Percentiles rank a stretch among this genome's conserved stretches.
phyloP scores from a whole-genome alignment of 495 filamentous ascomycete genomes.

The Hypoxylon subgilvum region DNA sequence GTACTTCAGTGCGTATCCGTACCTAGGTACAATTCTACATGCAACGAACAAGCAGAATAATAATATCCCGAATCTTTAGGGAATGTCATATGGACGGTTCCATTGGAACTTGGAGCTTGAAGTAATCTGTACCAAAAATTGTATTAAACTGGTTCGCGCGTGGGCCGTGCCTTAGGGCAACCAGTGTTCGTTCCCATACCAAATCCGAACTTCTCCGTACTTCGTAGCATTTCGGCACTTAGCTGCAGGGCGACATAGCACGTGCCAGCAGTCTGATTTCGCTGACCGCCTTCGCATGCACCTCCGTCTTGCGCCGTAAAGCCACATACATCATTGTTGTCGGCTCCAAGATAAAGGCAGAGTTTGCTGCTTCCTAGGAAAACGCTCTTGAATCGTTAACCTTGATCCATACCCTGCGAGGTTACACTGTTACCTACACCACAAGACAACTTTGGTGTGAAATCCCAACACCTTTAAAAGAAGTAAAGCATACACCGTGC shows the following conservation, averaged over 20 bases:
- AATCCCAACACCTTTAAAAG: too few species aligned
- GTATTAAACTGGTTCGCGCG: conserved; percentile 6
- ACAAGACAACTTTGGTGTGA: too few species aligned
- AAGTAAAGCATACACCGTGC: too few species aligned
- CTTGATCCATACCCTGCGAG: too few species aligned
- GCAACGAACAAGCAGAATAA: too few species aligned
- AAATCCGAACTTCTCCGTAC: not conserved
- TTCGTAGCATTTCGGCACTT: conserved; percentile 11
- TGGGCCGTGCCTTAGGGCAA: not conserved
- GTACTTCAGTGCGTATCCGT: too few species aligned
- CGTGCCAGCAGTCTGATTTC: not conserved
- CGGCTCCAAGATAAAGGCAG: too few species aligned
- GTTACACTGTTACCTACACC: too few species aligned
- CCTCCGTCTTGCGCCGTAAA: not conserved
- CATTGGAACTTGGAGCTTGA: not conserved
- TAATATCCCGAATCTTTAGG: not conserved
- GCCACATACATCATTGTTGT: conserved; percentile 5
- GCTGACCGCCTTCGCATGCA: conserved; percentile 9
- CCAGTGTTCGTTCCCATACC: not conserved
- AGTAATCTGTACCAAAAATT: conserved; percentile 12
- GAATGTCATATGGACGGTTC: not conserved
- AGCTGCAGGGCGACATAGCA: conserved; percentile 4
- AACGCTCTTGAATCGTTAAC: too few species aligned
- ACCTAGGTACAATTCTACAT: too few species aligned
- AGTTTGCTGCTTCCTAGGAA: too few species aligned